Conservation (phyloP, 345 rosid genomes). For the Luvunga scandens region DNA sequence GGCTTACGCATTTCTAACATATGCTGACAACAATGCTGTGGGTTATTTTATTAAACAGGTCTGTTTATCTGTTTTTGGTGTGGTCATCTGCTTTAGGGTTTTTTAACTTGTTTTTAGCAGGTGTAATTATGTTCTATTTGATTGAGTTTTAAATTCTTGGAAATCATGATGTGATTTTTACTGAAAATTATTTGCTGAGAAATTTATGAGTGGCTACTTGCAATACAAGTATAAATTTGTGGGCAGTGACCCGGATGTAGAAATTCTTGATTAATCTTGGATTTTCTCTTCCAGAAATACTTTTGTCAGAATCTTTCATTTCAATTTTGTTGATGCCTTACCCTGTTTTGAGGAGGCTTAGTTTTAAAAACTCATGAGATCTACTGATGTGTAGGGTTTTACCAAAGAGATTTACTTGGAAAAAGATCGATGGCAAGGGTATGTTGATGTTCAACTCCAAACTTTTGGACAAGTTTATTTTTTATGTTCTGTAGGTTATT, state of each 20-base stretch:
- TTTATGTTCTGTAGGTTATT: not conserved
- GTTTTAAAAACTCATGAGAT: constrained; percentile 3
- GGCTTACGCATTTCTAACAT: constrained; percentile 95
- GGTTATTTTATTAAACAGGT: constrained; percentile 99
- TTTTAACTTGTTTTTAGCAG: constrained; percentile 6
- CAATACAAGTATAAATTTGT: not conserved
- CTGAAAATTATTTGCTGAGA: not conserved
- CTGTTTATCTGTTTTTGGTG: constrained; percentile 7
- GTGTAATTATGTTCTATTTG: constrained; percentile 2
- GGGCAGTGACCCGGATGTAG: not conserved
- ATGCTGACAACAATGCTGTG: constrained; percentile 98
- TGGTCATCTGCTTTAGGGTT: constrained; percentile 2
- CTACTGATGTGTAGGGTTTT: constrained; percentile 63
- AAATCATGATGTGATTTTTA: not conserved
- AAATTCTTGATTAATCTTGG: not conserved
- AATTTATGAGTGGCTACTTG: not conserved
- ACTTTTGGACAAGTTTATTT: not conserved
- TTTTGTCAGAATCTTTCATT: not conserved
- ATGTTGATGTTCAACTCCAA: constrained; percentile 30
- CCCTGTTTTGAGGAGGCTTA: not conserved
- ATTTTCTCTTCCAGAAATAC: not conserved
- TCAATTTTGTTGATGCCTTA: not conserved
- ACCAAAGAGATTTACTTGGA: constrained; percentile 98
- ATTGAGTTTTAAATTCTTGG: not conserved
- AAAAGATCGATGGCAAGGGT: constrained; percentile 99